Conservation (phyloP, 75 land plant genomes). For the Ceratopteris richardii region DNA sequence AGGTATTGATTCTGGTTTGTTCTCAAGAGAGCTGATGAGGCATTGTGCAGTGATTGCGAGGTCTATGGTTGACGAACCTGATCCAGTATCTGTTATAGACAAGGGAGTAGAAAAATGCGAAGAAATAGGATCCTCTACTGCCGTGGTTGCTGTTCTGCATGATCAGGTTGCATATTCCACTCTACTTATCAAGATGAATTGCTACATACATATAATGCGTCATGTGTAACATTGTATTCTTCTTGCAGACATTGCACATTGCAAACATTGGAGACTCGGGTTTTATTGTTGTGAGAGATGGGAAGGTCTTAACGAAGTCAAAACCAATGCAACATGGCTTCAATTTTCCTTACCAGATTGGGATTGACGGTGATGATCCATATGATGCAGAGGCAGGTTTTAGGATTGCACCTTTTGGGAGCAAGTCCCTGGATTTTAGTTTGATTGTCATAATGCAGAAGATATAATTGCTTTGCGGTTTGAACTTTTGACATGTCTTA, state of each 20-base stretch:
- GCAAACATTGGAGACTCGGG: conserved; percentile 91
- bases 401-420: background rate
- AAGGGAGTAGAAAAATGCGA: conserved; percentile 38
- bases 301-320: conserved; percentile 50
- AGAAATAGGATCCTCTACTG: conserved; percentile 67
- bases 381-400: conserved; percentile 45
- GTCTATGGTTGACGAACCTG: conserved; percentile 10
- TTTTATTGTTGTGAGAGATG: conserved; percentile 60
- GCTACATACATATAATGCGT: conserved; percentile 1
- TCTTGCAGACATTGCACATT: conserved; percentile 54
- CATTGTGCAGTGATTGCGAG: conserved; percentile 46
- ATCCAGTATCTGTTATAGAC: conserved; percentile 45
- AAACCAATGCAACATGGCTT: conserved; percentile 71
- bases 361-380: conserved; percentile 60
- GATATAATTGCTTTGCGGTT: background rate
- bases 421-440: background rate
- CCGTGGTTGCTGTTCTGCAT: conserved; percentile 54
- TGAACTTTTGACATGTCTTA: too few species aligned
- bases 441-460: background rate
- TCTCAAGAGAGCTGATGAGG: conserved; percentile 76
- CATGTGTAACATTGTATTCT: too few species aligned
- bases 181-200: background rate
- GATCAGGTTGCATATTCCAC: conserved; percentile 56
- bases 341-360: conserved; percentile 75
- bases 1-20: conserved; percentile 74